Evolutionary conservation across 139 green algal species (phyloP), one percentile per base, ranked within the genome.

Genomic region (Diplosphaera chodatii): DNA sequence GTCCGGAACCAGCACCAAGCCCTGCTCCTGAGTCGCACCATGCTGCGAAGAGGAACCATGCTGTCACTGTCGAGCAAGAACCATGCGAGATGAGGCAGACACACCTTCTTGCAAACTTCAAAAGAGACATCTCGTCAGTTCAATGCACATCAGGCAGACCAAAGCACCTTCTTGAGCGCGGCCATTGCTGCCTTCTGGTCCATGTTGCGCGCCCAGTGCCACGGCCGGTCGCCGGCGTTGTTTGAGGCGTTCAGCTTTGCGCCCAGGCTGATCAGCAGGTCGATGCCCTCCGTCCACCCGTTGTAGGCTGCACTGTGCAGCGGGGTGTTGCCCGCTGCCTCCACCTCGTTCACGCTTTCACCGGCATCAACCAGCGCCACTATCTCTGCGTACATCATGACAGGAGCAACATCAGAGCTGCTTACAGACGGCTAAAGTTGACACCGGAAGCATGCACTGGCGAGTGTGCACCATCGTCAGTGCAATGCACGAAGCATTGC

Each of bases 221-320:
- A 97, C 6, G 91, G 81, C 40, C 79, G 81, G 74, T 97, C 93
- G 27, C 93, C 92, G 1, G 92, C 92, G 71, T 98, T 98, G 84
- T 98, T 98, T 80, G 74, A 91, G 32, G 93, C 93, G 73, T 97
- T 87, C 21, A 94, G 74, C 71, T 96, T 94, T 41, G 93, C 92
- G 27, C 93, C 92, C 67, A 96, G 80, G 27, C 79, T 74, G 8
- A 97, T 72, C 72, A 98, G 86, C 69, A 96, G 78, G 72, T 91
- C 74, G n/a, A 85, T 82, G 23, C 92, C 93, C 75, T 96, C 86
- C 13, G 77, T 30, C 92, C 92, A 97, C 63, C 89, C 91, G 64
- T 93, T 83, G 65, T 88, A 98, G 1, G 91, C 90, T 15, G 88
- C 88, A 72, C 67, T 75, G 75, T 96, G 89, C 37, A 97, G 75